Conservation (phyloP, 2,329 filamentous ascomycete species). For the Akanthomyces muscarius region DNA sequence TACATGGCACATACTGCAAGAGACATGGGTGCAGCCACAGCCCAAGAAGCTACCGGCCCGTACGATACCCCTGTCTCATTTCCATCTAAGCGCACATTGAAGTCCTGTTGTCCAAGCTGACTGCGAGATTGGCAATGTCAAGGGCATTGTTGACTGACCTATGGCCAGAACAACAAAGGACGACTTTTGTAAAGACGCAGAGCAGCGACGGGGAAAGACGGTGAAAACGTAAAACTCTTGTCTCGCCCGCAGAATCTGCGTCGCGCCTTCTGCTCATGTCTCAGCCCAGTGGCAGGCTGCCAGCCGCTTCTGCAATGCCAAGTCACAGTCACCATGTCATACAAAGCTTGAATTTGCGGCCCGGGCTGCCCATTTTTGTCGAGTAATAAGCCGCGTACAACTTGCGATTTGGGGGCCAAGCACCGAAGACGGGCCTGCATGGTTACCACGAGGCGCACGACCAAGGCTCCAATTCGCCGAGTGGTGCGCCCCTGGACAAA, state of each 20-base stretch:
- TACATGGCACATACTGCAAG: neutral
- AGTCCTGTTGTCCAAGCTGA: neutral
- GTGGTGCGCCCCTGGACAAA: neutral
- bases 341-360: slow-evolving; percentile 1
- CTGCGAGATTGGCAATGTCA: neutral
- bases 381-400: neutral
- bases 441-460: slow-evolving; percentile 2
- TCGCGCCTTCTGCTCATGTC: neutral
- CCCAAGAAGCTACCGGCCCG: neutral
- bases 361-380: neutral
- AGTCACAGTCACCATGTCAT: neutral
- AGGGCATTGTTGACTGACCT: neutral
- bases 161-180: neutral
- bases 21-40: neutral
- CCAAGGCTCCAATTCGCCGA: neutral
- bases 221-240: neutral
- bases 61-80: neutral
- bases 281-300: neutral
- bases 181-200: neutral
- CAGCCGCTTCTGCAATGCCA: neutral
- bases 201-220: neutral
- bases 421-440: neutral
- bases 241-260: neutral
- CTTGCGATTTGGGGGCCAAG: slow-evolving; percentile 9
- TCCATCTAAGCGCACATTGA: neutral